Base-by-base conservation (phyloP, 352 stramenopile species). In the Vaucheria bursata region DNA sequence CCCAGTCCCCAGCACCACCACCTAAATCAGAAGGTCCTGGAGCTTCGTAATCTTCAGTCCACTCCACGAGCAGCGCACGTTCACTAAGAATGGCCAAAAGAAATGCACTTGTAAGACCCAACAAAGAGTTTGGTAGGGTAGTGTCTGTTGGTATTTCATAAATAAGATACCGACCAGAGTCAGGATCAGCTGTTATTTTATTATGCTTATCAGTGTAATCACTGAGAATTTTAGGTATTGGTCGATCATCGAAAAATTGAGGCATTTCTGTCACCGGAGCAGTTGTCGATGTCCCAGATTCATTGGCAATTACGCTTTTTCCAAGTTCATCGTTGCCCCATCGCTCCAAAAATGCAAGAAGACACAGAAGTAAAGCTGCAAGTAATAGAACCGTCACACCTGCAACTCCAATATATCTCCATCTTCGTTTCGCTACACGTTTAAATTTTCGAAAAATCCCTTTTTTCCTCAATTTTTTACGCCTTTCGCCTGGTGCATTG, bases 101-200 rank as follows among this genome's bases (percentile, higher is more conserved):
- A 29, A 78, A 82, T 1, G 77, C 45, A 25, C 45, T 59, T 25
- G 45, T 59, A 25, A 59, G 45, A 25, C 45, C 45, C 18, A 82
- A 37, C 18, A 82, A 71, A 38, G 77, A 82, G 18, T 82, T 7
- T 39, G 69, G 49, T 38, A 82, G 31, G 32, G 77, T 82, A 35
- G 77, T 82, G 35, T 82, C 73, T 66, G 68, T 73, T n/a, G 77
- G 77, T 49, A 82, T 82, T 66, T 82, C 77, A 65, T 82, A 82
- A 29, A 82, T 52, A 35, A 82, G 64, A 64, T 82, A 82, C 25
- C 71, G 71, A 32, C 45, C 69, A n/a, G 32, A 45, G 34, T 52
- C 53, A 5, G 77, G 77, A 25, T 38, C 77, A 8, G 77, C 77
- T 25, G 77, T 82, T 25, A 71, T 71, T 38, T 36, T 72, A 73